Base-by-base conservation (phyloP, 2,329 filamentous ascomycete species). In the Periconia sp. region DNA sequence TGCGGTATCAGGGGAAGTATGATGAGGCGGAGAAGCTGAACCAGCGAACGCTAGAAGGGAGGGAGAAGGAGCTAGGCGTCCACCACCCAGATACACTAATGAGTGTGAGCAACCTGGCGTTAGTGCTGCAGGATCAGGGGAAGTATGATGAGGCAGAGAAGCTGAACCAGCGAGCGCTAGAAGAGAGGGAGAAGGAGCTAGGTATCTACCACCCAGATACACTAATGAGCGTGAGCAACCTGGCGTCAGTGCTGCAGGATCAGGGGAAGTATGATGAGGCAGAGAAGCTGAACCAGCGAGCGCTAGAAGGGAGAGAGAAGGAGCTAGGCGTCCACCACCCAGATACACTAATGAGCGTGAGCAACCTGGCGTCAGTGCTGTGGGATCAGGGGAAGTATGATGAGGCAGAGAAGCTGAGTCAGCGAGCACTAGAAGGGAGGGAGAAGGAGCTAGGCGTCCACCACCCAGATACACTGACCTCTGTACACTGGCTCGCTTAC, bases 181-280 rank as follows among this genome's bases (percentile, higher is more conserved):
- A 46, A 24, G 25, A 35, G 18, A n/a, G 30, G 6, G 42, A 45
- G 38, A 34, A 30, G 26, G 22, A 18, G 12, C 34, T 52, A 12
- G 49, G 41, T 2, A 11, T 19, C 10, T 5, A 26, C 2, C 44
- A 51, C 24, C 31, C 31, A 6, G 11, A 21, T 5, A 46, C 35
- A n/a, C 24, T 52, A 16, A n/a, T 12, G 19, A 42, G 31, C 21
- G 16, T 43, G 22, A 37, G 15, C 18, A 47, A 40, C 21, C 19
- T 47, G n/a, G 38, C 34, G 9, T 15, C 21, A 13, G 35, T 43
- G 32, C 29, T 47, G 24, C 16, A 4, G 11, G 1, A 21, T 19
- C 43, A 41, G 30, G 43, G 30, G 13, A 43, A 35, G 30, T 44
- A 44, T 21, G 12, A 26, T 6, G 37, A 45, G 22, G 36, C 46